Evolutionary conservation across 306 rosid species (phyloP).

Genomic region (Astragalus glycyphyllos): DNA sequence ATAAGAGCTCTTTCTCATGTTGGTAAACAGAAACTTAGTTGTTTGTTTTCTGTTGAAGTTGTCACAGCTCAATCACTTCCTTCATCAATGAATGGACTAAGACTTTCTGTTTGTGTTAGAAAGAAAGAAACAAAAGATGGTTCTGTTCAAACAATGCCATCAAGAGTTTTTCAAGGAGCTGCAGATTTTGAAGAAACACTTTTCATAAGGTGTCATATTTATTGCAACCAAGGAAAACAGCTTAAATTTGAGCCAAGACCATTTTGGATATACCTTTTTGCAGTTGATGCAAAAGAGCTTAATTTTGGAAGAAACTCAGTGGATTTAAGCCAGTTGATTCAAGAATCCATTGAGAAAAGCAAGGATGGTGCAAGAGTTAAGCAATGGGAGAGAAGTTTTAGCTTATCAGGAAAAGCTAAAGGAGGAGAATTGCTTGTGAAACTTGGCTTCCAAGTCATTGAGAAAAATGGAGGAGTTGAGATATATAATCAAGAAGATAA

Average conservation of each 20-base stretch:
- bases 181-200: slow-evolving; percentile 96
- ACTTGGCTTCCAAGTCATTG: slow-evolving; percentile 89
- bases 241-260: slow-evolving; percentile 75
- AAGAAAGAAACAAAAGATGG: slow-evolving; percentile 91
- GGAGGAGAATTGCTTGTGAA: slow-evolving; percentile 82
- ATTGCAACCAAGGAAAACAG: slow-evolving; percentile 52
- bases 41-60: slow-evolving; percentile 82
- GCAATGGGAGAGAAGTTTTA: slow-evolving; percentile 79
- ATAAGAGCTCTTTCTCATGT: slow-evolving; percentile 78
- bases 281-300: slow-evolving; percentile 85
- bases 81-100: slow-evolving; percentile 85
- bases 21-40: slow-evolving; percentile 76
- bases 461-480: slow-evolving; percentile 78
- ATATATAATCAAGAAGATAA: slow-evolving; percentile 61
- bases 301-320: slow-evolving; percentile 68
- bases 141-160: slow-evolving; percentile 87
- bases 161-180: slow-evolving; percentile 81
- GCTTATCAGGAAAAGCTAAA: slow-evolving; percentile 79
- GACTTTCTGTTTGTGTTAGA: slow-evolving; percentile 80
- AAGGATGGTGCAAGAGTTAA: slow-evolving; percentile 67
- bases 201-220: slow-evolving; percentile 78
- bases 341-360: slow-evolving; percentile 76
- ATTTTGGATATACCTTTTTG: slow-evolving; percentile 71
- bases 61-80: slow-evolving; percentile 80
- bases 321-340: slow-evolving; percentile 76